phyloP scores from a whole-genome alignment of 345 rosid genomes.

The Citrus reticulata region DNA sequence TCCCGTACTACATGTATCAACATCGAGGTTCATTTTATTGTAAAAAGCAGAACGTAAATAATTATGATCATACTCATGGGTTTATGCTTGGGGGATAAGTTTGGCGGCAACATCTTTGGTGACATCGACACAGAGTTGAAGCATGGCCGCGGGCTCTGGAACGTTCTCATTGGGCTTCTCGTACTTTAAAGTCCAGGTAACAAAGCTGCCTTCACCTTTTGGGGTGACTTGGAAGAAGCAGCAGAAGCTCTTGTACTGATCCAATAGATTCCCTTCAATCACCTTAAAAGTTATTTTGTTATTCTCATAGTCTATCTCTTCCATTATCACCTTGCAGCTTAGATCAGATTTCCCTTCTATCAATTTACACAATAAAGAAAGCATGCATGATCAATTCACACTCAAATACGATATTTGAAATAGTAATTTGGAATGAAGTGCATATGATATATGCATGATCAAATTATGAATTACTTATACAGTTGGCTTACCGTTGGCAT shows the following conservation, averaged over 20 bases:
- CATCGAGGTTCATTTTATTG: too few relatives aligned
- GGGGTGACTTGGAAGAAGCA: slow-evolving; percentile 19
- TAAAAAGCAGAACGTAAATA: too few relatives aligned
- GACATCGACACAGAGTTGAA: not conserved
- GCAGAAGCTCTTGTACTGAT: slow-evolving; percentile 25
- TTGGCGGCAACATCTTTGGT: slow-evolving; percentile 19
- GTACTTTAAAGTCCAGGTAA: slow-evolving; percentile 21
- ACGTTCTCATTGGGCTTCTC: slow-evolving; percentile 14
- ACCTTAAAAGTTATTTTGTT: slow-evolving; percentile 21
- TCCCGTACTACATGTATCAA: too few relatives aligned
- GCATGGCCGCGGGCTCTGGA: slow-evolving; percentile 8
- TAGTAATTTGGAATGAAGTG: too few relatives aligned
- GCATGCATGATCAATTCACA: not conserved
- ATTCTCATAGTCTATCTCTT: slow-evolving; percentile 33
- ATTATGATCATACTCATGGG: too few relatives aligned
- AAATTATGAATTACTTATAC: not conserved
- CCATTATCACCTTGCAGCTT: slow-evolving; percentile 29
- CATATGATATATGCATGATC: not conserved
- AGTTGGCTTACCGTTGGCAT: not conserved
- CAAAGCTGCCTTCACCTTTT: slow-evolving; percentile 22
- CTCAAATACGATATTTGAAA: not conserved
- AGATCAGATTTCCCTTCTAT: not conserved
- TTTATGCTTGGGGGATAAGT: not conserved
- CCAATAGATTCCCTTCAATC: slow-evolving; percentile 32
- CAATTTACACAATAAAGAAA: too few relatives aligned